These are phyloP conservation scores for Dichotomocladium elegans DNA, from an alignment of 371 early-diverging fungal genomes.

Conservation along the genomic window DNA sequence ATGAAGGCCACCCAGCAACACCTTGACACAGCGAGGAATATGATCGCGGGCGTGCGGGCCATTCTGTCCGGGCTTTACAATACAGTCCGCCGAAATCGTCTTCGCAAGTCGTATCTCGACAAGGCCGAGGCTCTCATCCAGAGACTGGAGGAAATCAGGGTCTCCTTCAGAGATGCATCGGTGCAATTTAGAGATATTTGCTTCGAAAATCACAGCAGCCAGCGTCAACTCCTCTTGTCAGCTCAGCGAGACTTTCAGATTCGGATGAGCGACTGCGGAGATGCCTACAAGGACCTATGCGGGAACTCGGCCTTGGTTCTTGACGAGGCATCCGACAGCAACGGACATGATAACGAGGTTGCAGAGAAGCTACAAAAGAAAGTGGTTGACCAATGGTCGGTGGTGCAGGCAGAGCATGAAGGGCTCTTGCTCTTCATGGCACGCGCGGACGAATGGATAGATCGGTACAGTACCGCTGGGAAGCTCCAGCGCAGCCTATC, in stretches of 20 bases:
- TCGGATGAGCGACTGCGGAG: constrained; percentile 25
- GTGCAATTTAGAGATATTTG: constrained; percentile 4
- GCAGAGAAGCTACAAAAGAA: constrained; percentile 22
- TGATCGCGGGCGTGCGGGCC: constrained; percentile 22
- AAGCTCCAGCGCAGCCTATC: constrained; percentile 8
- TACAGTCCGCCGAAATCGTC: constrained; percentile 31
- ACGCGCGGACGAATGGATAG: constrained; percentile 7
- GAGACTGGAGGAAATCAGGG: neutral
- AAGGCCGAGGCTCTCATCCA: constrained; percentile 15
- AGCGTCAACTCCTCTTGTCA: constrained; percentile 12
- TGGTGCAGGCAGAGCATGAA: constrained; percentile 1
- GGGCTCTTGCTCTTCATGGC: neutral
- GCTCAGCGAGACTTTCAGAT: constrained; percentile 24
- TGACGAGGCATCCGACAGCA: no score
- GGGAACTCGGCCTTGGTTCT: no score
- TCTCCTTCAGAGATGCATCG: neutral
- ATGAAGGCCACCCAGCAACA: constrained; percentile 18
- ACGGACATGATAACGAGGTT: no score
- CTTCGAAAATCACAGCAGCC: neutral
- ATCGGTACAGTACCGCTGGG: constrained; percentile 6
- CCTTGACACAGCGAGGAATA: constrained; percentile 30
- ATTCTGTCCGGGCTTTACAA: constrained; percentile 30
- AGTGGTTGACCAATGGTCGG: constrained; percentile 17
- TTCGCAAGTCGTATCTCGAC: constrained; percentile 35
- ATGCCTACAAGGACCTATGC: constrained; percentile 38